Percentiles rank a stretch among this genome's conserved stretches.
Evolutionary conservation across 1,284 basidiomycete species (phyloP).

Genomic region (Cutaneotrichosporon dermatis): DNA sequence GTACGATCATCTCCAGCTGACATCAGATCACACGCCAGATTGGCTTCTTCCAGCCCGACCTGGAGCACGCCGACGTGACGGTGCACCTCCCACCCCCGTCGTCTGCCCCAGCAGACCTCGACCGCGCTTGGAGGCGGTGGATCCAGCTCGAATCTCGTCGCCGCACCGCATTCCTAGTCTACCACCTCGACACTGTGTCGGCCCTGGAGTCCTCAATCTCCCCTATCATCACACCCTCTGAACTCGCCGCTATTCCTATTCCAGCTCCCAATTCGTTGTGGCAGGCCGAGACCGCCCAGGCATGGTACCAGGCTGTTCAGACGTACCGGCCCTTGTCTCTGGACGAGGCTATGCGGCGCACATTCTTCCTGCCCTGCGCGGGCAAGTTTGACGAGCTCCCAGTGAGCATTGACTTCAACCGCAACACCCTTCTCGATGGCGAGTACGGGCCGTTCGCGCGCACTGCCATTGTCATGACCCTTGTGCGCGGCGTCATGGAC

Average conservation of each 20-base stretch:
- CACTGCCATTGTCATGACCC: slow-evolving; percentile 45
- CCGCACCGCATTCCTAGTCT: slow-evolving; percentile 49
- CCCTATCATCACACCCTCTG: slow-evolving; percentile 41
- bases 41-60: slow-evolving; percentile 44
- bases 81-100: slow-evolving; percentile 30
- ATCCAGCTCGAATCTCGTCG: slow-evolving; percentile 48
- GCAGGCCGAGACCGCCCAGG: slow-evolving; percentile 46
- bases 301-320: slow-evolving; percentile 43
- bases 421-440: slow-evolving; percentile 33
- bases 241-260: slow-evolving; percentile 45
- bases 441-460: slow-evolving; percentile 51
- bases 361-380: slow-evolving; percentile 40
- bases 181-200: slow-evolving; percentile 50
- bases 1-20: neutral
- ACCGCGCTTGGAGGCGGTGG: slow-evolving; percentile 49
- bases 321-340: slow-evolving; percentile 40
- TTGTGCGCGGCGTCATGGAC: slow-evolving; percentile 49
- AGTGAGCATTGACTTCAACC: slow-evolving; percentile 34
- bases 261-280: slow-evolving; percentile 50
- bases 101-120: slow-evolving; percentile 38
- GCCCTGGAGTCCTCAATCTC: slow-evolving; percentile 49
- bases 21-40: slow-evolving; percentile 48
- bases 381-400: slow-evolving; percentile 41
- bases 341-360: slow-evolving; percentile 44
- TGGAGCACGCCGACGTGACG: slow-evolving; percentile 36